Evolutionary conservation across 2,329 filamentous ascomycete species (phyloP).

Genomic region (Coniochaeta prunicola): DNA sequence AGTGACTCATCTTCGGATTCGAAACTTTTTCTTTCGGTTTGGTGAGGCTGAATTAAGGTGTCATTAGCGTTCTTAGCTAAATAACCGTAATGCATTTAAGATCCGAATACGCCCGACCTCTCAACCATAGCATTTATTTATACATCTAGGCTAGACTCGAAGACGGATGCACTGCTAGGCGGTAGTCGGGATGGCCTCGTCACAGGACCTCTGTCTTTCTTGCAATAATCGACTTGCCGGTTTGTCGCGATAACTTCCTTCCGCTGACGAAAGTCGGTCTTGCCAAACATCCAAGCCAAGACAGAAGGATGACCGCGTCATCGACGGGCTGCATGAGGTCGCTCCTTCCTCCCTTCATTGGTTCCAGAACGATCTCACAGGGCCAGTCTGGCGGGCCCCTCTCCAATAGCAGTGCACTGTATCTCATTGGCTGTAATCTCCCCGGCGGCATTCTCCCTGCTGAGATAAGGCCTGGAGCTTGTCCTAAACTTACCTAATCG

Average conservation of each 20-base stretch:
- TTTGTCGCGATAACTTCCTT: not conserved
- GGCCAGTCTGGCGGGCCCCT: not conserved
- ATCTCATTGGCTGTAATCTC: not conserved
- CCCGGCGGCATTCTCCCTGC: not conserved
- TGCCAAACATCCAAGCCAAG: not conserved
- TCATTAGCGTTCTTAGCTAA: not conserved
- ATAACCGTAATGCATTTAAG: not conserved
- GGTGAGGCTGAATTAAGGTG: not conserved
- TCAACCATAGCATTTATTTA: not conserved
- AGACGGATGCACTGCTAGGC: too few relatives aligned
- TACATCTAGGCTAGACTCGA: too few relatives aligned
- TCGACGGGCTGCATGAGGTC: not conserved
- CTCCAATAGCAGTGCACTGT: not conserved
- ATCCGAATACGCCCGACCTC: not conserved
- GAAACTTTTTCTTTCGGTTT: not conserved
- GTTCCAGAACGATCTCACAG: not conserved
- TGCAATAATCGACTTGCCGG: not conserved
- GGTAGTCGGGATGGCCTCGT: too few relatives aligned
- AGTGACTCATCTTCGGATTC: not conserved
- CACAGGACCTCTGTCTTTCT: not conserved
- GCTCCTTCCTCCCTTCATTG: not conserved
- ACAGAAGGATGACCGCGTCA: not conserved
- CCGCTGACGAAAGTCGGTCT: not conserved
- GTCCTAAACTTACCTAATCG: slow-evolving; percentile 23
- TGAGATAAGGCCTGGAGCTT: not conserved